Evolutionary conservation across 2,329 filamentous ascomycete genomes (phyloP), one percentile per base, ranked within the genome.

Genomic region (Penicillium sp.): DNA sequence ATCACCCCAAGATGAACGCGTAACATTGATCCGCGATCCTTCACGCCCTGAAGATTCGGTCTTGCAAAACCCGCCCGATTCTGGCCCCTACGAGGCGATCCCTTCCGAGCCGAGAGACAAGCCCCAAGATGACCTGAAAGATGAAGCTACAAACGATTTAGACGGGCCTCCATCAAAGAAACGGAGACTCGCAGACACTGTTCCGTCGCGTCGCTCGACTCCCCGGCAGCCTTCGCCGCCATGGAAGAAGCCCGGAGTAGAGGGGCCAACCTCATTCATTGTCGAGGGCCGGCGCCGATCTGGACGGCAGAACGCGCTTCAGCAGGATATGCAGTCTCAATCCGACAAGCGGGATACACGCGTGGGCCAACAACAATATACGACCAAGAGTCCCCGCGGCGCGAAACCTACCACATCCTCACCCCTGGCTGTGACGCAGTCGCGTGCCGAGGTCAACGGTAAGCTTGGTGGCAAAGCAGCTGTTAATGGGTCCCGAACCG

Each of bases 251-350:
- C 79, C 87, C 52, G 79, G 79, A 49, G 88, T 86, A 32, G 87
- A 95, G 23, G 93, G 93, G 0, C 93, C 93, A 18, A 93, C 91
- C 3, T 86, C 87, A 0, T 90, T 94, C 65, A 79, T 86, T 37
- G 74, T 78, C 50, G 75, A 80, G 64, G 81, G 81, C 31, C 75
- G 75, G 55, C 73, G 81, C 49, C 81, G 79, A 65, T 84, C 81
- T 36, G 77, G 79, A 40, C 73, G 81, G 57, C 77, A 79, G 43
- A 71, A 71, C 54, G 52, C 55, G 44, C 62, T 78, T 16, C 75
- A 77, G 11, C 52, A 73, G 42, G 74, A 76, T 36, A 56, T 72
- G 40, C 72, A 74, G 49, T 68, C 73, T 29, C 70, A 71, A 36
- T 74, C 72, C 27, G 71, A 72, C 32, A 73, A 73, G 52, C 67